These are phyloP conservation scores for Cubamyces lactineus DNA, from an alignment of 768 basidiomycete species.

Conservation along the genomic window DNA sequence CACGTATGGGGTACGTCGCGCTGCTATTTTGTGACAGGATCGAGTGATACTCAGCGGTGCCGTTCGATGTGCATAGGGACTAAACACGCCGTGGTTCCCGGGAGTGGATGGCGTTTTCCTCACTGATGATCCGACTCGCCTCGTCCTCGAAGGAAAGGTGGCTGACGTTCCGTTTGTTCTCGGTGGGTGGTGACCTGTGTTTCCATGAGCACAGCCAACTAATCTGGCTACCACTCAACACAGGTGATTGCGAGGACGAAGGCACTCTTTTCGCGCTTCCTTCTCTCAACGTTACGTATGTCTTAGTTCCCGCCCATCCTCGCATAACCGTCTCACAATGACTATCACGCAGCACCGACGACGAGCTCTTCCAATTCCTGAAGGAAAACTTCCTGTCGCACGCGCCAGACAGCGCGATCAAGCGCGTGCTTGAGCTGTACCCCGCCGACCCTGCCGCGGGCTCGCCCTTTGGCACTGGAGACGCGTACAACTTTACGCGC, in stretches of 20 bases:
- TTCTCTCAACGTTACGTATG: conserved; percentile 12
- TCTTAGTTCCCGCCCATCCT: background rate
- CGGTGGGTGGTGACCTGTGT: conserved; percentile 9
- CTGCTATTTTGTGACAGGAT: background rate
- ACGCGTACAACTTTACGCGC: conserved; percentile 48
- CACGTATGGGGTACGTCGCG: background rate
- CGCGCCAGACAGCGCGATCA: conserved; percentile 20
- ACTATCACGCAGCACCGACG: background rate
- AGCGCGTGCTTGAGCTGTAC: conserved; percentile 28
- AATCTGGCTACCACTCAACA: background rate
- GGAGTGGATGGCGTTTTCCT: conserved; percentile 33
- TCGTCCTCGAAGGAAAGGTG: conserved; percentile 40
- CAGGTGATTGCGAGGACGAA: conserved; percentile 29
- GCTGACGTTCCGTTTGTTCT: conserved; percentile 29
- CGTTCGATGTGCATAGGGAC: background rate
- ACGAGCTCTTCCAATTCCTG: background rate
- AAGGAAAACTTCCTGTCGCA: conserved; percentile 16
- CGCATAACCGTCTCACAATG: background rate
- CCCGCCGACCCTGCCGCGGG: conserved; percentile 44
- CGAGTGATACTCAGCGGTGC: background rate
- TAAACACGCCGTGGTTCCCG: conserved; percentile 32
- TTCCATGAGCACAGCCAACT: background rate
- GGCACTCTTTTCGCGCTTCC: conserved; percentile 25
- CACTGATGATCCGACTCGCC: conserved; percentile 25
- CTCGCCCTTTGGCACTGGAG: conserved; percentile 55